These are phyloP conservation scores for Ilyonectria robusta DNA, from an alignment of 2,329 filamentous ascomycete genomes.

Conservation along the genomic window DNA sequence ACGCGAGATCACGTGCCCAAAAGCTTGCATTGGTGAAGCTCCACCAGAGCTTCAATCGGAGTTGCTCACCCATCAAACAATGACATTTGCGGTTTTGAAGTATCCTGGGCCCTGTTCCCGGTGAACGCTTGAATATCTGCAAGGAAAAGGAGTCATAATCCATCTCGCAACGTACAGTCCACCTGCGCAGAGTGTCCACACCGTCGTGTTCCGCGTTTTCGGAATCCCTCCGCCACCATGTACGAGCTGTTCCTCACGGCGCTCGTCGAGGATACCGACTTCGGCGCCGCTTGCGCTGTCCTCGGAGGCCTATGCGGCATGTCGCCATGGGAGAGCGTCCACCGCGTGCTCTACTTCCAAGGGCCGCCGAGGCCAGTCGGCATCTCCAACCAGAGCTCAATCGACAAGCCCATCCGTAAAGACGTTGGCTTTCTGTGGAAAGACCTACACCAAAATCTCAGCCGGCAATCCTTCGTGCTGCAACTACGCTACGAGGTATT, in stretches of 20 bases:
- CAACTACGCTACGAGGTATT: slow-evolving; percentile 69
- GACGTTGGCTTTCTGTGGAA: slow-evolving; percentile 62
- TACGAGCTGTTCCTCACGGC: slow-evolving; percentile 73
- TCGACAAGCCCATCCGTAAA: slow-evolving; percentile 56
- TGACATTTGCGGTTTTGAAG: background rate
- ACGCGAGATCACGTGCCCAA: slow-evolving; percentile 53
- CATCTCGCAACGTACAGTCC: background rate
- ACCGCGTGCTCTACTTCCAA: slow-evolving; percentile 68
- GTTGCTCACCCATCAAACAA: slow-evolving; percentile 2
- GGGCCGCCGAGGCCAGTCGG: slow-evolving; percentile 62
- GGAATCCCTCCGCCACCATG: slow-evolving; percentile 55
- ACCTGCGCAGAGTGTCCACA: background rate
- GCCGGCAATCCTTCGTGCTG: slow-evolving; percentile 70
- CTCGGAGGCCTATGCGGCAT: slow-evolving; percentile 72
- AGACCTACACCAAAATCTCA: slow-evolving; percentile 68
- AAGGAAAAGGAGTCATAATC: background rate
- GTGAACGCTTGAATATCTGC: background rate
- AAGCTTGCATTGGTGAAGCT: slow-evolving; percentile 5
- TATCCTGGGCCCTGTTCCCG: background rate
- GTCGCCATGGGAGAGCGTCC: slow-evolving; percentile 63
- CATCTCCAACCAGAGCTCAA: slow-evolving; percentile 59
- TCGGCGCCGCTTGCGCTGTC: slow-evolving; percentile 64
- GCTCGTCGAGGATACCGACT: slow-evolving; percentile 64
- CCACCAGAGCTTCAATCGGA: slow-evolving; percentile 20
- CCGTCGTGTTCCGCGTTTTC: background rate